Evolutionary conservation across 192 early-diverging fungal species (phyloP).

Genomic region (Linnemannia schmuckeri): DNA sequence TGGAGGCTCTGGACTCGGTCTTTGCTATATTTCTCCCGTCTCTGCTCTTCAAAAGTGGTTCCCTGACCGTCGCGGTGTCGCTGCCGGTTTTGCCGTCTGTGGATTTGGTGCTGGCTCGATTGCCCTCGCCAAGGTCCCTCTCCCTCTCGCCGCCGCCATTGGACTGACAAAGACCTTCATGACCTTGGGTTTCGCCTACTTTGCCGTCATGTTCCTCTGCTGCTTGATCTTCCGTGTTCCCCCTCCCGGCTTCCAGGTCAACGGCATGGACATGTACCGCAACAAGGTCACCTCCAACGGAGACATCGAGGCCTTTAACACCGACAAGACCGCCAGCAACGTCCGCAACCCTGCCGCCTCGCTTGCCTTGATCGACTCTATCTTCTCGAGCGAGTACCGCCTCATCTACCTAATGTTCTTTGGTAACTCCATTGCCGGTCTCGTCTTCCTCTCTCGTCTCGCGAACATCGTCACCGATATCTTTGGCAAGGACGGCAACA

Average conservation of each 20-base stretch:
- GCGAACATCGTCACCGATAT: constrained; percentile 61
- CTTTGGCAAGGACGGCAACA: constrained; percentile 38
- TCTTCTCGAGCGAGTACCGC: constrained; percentile 70
- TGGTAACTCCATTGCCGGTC: constrained; percentile 73
- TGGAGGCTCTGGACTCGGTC: constrained; percentile 76
- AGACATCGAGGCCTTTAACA: constrained; percentile 62
- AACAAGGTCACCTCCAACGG: constrained; percentile 52
- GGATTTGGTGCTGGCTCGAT: constrained; percentile 84
- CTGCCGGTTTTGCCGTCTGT: constrained; percentile 81
- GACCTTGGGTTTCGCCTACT: constrained; percentile 72
- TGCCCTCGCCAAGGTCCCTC: constrained; percentile 75
- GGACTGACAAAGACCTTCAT: constrained; percentile 76
- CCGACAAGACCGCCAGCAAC: constrained; percentile 43
- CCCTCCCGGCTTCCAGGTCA: constrained; percentile 67
- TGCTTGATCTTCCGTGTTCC: constrained; percentile 72
- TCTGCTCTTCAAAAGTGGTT: constrained; percentile 86
- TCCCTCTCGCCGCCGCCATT: constrained; percentile 61
- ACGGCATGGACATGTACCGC: constrained; percentile 66
- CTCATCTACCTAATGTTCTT: constrained; percentile 74
- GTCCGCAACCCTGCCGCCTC: constrained; percentile 58
- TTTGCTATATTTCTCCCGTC: constrained; percentile 82
- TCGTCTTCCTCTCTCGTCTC: constrained; percentile 74
- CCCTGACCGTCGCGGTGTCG: constrained; percentile 79
- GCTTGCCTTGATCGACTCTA: constrained; percentile 66
- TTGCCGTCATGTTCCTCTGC: constrained; percentile 73